These are phyloP conservation scores for Sordariomycetes sp. DNA, from an alignment of 2,329 filamentous ascomycete genomes.

Conservation along the genomic window DNA sequence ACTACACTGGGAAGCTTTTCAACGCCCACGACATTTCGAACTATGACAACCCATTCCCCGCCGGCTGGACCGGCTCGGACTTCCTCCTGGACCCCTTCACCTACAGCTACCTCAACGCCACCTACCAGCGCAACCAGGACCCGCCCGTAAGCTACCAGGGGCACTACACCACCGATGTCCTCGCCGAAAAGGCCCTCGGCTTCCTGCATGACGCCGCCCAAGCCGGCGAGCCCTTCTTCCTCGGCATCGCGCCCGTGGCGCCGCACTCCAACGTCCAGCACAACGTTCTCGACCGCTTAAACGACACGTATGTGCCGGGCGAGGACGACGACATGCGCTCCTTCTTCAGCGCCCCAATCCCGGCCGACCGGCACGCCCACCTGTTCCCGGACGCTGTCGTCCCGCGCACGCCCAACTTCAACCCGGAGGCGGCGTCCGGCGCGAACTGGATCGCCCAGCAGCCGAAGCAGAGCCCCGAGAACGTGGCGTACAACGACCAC, in stretches of 20 bases:
- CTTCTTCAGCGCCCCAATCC: constrained; percentile 19
- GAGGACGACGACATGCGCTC: constrained; percentile 3
- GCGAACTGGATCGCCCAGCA: constrained; percentile 33
- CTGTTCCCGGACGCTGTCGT: constrained; percentile 49
- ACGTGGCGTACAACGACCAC: constrained; percentile 22
- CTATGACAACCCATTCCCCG: constrained; percentile 37
- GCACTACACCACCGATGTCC: constrained; percentile 40
- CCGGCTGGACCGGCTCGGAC: constrained; percentile 44
- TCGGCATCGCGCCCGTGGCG: constrained; percentile 38
- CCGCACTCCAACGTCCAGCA: constrained; percentile 18
- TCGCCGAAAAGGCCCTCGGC: constrained; percentile 35
- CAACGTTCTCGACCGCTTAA: constrained; percentile 10
- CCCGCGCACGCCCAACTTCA: constrained; percentile 56
- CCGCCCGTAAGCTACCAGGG: constrained; percentile 39
- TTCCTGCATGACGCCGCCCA: constrained; percentile 40
- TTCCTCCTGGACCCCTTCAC: constrained; percentile 56
- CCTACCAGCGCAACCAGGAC: constrained; percentile 49
- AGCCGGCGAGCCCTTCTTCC: constrained; percentile 39
- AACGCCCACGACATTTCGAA: constrained; percentile 37
- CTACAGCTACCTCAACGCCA: constrained; percentile 57
- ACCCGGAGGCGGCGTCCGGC: constrained; percentile 34
- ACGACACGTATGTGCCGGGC: background rate
- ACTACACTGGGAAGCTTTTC: constrained; percentile 58
- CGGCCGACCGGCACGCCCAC: constrained; percentile 44
- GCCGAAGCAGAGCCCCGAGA: constrained; percentile 18